A percentile compares a stretch with the other conserved stretches of the same genome.
Conservation (phyloP, 768 basidiomycete species). For the Mycena galericulata region DNA sequence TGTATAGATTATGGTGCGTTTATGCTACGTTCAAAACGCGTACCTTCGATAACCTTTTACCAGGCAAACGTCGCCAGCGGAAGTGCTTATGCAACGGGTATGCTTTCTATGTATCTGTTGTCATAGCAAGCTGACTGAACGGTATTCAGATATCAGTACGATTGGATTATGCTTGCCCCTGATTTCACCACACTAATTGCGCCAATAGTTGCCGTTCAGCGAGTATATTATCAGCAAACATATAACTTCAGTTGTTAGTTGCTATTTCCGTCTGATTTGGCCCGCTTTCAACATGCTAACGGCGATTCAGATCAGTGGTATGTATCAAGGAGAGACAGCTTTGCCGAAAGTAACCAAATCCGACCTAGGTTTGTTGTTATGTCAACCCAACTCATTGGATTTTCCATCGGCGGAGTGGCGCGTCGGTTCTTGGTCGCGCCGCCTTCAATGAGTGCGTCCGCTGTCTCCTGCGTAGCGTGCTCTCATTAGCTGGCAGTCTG, state of each 20-base stretch:
- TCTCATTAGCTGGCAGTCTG: slow-evolving; percentile 62
- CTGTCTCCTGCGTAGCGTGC: background rate
- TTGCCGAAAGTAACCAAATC: background rate
- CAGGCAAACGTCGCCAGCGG: slow-evolving; percentile 40
- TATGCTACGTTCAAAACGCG: background rate
- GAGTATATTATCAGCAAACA: slow-evolving; percentile 76
- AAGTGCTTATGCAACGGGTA: slow-evolving; percentile 33
- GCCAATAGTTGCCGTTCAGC: slow-evolving; percentile 82
- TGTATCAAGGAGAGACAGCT: background rate
- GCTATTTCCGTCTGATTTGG: background rate
- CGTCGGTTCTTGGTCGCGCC: slow-evolving; percentile 84
- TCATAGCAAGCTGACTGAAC: no score
- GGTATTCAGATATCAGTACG: slow-evolving; percentile 32
- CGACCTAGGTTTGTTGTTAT: slow-evolving; percentile 70
- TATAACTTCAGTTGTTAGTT: slow-evolving; percentile 69
- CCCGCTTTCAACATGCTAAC: background rate
- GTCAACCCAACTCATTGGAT: slow-evolving; percentile 82
- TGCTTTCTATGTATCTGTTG: background rate
- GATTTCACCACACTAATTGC: no score
- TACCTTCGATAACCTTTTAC: background rate
- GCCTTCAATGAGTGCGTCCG: slow-evolving; percentile 71
- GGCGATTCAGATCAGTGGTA: slow-evolving; percentile 69
- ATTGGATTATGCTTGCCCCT: no score
- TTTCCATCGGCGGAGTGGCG: slow-evolving; percentile 80
- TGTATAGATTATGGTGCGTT: slow-evolving; percentile 29